Base-by-base conservation (phyloP, 2,329 filamentous ascomycete species). In the Xylariaceae sp. region DNA sequence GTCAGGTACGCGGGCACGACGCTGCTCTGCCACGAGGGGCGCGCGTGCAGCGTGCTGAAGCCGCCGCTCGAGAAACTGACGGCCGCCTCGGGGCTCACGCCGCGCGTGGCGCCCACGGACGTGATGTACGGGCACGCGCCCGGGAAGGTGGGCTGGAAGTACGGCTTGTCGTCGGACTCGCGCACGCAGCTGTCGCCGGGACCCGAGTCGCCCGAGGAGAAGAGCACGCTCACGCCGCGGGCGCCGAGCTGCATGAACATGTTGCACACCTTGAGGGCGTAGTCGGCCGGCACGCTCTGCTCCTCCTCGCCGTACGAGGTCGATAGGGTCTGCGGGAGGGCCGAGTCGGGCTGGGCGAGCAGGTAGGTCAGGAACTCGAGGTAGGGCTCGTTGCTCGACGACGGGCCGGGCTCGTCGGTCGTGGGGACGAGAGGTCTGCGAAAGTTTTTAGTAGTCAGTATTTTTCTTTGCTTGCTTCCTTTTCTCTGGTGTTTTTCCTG, bases 311-410 rank as follows among this genome's bases (percentile, higher is more conserved):
- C 78, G 53, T 84, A 85, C 0, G 76, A 81, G 28, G 76, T 78
- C 31, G 69, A 74, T 52, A 84, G 73, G 16, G 78, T 72, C 32
- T 78, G 70, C 1, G 81, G 80, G 2, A 84, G 62, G 13, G 62
- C 55, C 2, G 61, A 50, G 31, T 69, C 68, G 1, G 61, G 60
- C 2, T 81, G 69, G 9, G 60, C 64, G 4, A 81, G 63, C 50
- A 83, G 57, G 55, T 76, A 76, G 43, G 76, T 70, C 19, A 84
- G 64, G 67, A 77, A 84, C 16, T 68, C 68, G 2, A 83, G 66
- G 58, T 83, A 85, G 0, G 80, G 80, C 62, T 87, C 83, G 57
- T 85, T 86, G 48, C 76, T n/a, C n/a, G n/a, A 81, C 1, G 76
- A 78, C 2, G 54, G 58, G 2, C 50, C 57, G 2, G 81, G 66